Percentiles rank a stretch among this genome's conserved stretches.
These are phyloP conservation scores for Excoecaria cochinchinensis DNA, from an alignment of 345 rosid species.

Conservation along the genomic window DNA sequence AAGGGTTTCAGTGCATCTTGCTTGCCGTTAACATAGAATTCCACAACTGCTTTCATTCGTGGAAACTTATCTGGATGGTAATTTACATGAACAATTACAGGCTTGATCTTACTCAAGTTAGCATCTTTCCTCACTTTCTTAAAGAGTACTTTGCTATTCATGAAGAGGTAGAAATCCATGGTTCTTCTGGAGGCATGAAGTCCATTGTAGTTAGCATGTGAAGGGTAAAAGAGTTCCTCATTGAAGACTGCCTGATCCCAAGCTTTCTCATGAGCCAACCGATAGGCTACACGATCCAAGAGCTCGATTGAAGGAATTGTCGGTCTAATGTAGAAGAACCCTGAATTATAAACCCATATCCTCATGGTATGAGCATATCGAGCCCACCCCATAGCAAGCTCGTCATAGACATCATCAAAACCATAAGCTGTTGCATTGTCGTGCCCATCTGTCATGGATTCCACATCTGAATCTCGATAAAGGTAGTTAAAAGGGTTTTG, in stretches of 20 bases:
- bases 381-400: slow-evolving; percentile 37
- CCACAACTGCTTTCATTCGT: slow-evolving; percentile 28
- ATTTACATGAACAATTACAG: slow-evolving; percentile 30
- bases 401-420: slow-evolving; percentile 29
- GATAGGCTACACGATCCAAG: slow-evolving; percentile 30
- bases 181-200: slow-evolving; percentile 33
- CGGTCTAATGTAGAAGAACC: slow-evolving; percentile 34
- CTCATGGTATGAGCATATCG: slow-evolving; percentile 36
- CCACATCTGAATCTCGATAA: slow-evolving; percentile 35
- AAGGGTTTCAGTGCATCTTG: slow-evolving; percentile 28
- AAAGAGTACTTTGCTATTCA: slow-evolving; percentile 38
- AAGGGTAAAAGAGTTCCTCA: slow-evolving; percentile 36
- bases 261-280: slow-evolving; percentile 25
- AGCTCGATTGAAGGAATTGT: slow-evolving; percentile 34
- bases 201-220: slow-evolving; percentile 26
- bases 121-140: slow-evolving; percentile 33
- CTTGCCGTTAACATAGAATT: slow-evolving; percentile 29
- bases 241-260: slow-evolving; percentile 39
- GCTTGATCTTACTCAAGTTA: slow-evolving; percentile 29
- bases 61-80: slow-evolving; percentile 38
- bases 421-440: slow-evolving; percentile 30
- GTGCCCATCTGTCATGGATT: slow-evolving; percentile 36
- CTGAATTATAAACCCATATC: slow-evolving; percentile 35
- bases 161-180: slow-evolving; percentile 32
- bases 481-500: slow-evolving; percentile 31